Evolutionary conservation across 2,329 filamentous ascomycete genomes (phyloP).

Genomic region (Fusarium pseudograminearum): DNA sequence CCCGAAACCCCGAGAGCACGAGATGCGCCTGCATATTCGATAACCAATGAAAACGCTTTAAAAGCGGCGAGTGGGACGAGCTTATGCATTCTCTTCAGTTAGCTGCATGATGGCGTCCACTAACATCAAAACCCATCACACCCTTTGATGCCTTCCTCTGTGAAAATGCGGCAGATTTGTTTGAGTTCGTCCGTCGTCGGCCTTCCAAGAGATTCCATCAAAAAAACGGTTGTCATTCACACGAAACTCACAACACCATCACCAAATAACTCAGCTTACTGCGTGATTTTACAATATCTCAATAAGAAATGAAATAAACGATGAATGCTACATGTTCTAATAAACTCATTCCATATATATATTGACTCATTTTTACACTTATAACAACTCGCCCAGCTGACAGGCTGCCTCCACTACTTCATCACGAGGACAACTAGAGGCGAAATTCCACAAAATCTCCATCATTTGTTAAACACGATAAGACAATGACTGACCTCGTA

Average conservation of each 20-base stretch:
- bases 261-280: neutral
- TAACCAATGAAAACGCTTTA: conserved; percentile 32
- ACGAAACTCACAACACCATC: conserved; percentile 14
- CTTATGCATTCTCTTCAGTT: conserved; percentile 34
- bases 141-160: conserved; percentile 10
- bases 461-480: conserved; percentile 18
- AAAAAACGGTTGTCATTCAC: conserved; percentile 4
- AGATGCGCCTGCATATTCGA: conserved; percentile 40
- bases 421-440: conserved; percentile 11
- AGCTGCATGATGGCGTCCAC: conserved; percentile 22
- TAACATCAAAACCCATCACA: conserved; percentile 14
- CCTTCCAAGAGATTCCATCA: conserved; percentile 30
- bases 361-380: neutral
- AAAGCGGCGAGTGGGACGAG: conserved; percentile 16
- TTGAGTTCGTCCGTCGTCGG: conserved; percentile 29
- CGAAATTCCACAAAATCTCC: conserved; percentile 5
- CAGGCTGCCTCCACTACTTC: neutral
- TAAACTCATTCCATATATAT: neutral
- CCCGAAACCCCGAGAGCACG: conserved; percentile 29
- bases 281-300: neutral
- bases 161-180: conserved; percentile 32
- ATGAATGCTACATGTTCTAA: neutral
- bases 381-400: neutral
- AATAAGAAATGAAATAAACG: neutral
- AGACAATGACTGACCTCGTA: conserved; percentile 28